Evolutionary conservation across 2,329 filamentous ascomycete genomes (phyloP), one percentile per base, ranked within the genome.

Genomic region (Fusarium chuoi): DNA sequence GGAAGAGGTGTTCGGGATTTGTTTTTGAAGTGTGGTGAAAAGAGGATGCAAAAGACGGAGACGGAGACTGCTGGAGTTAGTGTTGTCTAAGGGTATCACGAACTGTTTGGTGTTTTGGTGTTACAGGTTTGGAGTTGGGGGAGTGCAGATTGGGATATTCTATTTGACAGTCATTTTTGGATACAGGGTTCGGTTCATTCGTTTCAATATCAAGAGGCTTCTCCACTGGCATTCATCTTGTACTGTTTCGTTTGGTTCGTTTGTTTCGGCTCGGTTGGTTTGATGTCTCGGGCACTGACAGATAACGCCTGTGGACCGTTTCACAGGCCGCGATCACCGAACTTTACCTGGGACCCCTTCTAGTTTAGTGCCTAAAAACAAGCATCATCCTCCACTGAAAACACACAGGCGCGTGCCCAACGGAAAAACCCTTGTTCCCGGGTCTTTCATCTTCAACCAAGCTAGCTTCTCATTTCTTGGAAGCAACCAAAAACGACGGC

Each of bases 11-110:
- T 79, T 80, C 55, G 78, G 67, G 10, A 81, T 79, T 33, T n/a
- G 82, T 82, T 36, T 88, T 82, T 73, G 87, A 84, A 67, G 85
- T 77, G 85, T n/a, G 86, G 75, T 83, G 84, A 85, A 81, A 71
- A 87, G 79, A n/a, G 24, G 39, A 59, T 26, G 20, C 17, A 33
- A 15, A 44, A 36, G 3, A 24, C 35, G 17, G 26, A 24, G 36
- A 11, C 17, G 6, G 30, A 20, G n/a, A 44, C 24, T 51, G 22
- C 36, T 24, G 54, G 30, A 17, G 39, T 7, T 30, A 28, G 33
- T 49, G 15, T 65, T 28, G 71, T 30, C 36, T 74, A 30, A 73
- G 20, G 26, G 12, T n/a, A 39, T 45, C 54, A 30, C 46, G 33
- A 33, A 30, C 9, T 9, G 18, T n/a, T 33, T 63, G 70, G 61